Evolutionary conservation across 495 filamentous ascomycete species (phyloP), one percentile per base, ranked within the genome.

Genomic region (Penicillium paxilli): DNA sequence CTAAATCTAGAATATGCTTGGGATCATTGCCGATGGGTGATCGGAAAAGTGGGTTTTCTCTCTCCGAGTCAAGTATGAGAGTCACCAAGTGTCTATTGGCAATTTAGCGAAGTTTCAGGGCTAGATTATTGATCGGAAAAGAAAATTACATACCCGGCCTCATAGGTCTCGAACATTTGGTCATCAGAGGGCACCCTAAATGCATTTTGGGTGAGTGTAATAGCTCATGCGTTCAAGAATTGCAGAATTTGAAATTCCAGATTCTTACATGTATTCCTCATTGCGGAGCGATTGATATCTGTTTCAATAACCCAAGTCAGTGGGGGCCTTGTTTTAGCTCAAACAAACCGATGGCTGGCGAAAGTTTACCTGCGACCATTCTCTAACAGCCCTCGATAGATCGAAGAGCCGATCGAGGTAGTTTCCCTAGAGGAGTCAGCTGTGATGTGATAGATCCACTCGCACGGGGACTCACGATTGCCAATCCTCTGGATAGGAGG

Each of bases 301-400:
- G 17, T 5, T 32, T 4, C 19, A 40, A n/a, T n/a, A n/a, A n/a
- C n/a, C n/a, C n/a, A n/a, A n/a, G n/a, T n/a, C n/a, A n/a, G n/a
- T n/a, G n/a, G n/a, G n/a, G n/a, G n/a, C n/a, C n/a, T n/a, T n/a
- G n/a, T n/a, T n/a, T n/a, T n/a, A n/a, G n/a, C n/a, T n/a, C n/a
- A n/a, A n/a, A n/a, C n/a, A n/a, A n/a, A n/a, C 6, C 35, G 16
- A 12, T 37, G 9, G 14, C 0, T 32, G 7, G 14, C 26, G 5
- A 21, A 33, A n/a, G 19, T 52, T 55, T 52, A 59, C 55, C 59
- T 51, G 30, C 59, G 47, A 28, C 56, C 59, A 50, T 59, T 62
- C 5, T 62, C 55, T 17, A 62, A 48, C 47, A 62, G 11, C 21
- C 59, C 59, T 21, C 52, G 56, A 56, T 62, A 62, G 30, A 62